Base-by-base conservation (phyloP, 1,284 basidiomycete genomes). In the Tylopilus orsonianus region DNA sequence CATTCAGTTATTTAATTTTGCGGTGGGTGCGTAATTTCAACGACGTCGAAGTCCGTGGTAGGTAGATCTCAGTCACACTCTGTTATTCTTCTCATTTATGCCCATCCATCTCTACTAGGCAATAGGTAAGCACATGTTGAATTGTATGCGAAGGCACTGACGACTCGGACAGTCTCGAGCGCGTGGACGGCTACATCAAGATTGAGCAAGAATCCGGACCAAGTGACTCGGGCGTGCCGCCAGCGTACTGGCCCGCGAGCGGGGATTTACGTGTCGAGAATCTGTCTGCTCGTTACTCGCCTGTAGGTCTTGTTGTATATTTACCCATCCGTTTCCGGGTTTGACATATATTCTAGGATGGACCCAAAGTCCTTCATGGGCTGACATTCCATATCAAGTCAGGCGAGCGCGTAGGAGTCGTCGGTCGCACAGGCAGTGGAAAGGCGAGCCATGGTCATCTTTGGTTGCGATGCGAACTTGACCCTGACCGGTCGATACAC, bases 21-120 rank as follows among this genome's bases (percentile, higher is more conserved):
- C 76, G 67, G 59, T 77, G 75, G 71, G 74, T 84, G 19, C 67
- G 77, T 23, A 57, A 72, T 12, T 64, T 76, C 33, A 85, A 85
- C 50, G 71, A 77, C 5, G 76, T 85, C 33, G 83, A 87, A 66
- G 77, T 85, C 13, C 73, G 74, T 56, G 75, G 81, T 71, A 66
- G 36, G 68, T 60, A 33, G 36, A 26, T 6, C 26, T 8, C 0
- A n/a, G 5, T 12, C 5, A 3, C 6, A 13, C 14, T 4, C 8
- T 30, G 7, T 13, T 18, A 10, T 12, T 4, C 14, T 18, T 22
- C 20, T 2, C 12, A 4, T 8, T 41, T 24, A 33, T 16, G 16
- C 22, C 24, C 12, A n/a, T 13, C 41, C 2, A 13, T 24, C 1
- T 34, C 0, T 2, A 14, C 13, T 13, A 42, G 41, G 48, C 7